Evolutionary conservation across 345 rosid species (phyloP).

Genomic region (Eucalyptus marginata): DNA sequence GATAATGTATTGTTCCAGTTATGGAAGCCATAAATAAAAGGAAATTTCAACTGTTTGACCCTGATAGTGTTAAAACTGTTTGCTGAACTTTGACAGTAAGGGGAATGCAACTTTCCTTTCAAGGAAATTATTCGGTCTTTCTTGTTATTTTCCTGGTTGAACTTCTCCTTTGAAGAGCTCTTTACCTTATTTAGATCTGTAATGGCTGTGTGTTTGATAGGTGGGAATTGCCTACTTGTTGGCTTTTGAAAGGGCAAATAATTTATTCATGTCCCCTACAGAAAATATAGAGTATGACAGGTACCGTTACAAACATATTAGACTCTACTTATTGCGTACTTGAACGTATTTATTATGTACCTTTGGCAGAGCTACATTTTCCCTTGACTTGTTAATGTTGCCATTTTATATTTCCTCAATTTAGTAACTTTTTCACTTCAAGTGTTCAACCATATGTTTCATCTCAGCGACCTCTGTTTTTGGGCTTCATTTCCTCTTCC

Average conservation of each 20-base stretch:
- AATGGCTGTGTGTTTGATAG: slow-evolving; percentile 15
- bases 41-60: not conserved
- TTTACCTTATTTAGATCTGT: not conserved
- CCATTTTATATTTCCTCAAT: not conserved
- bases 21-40: not conserved
- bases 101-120: not conserved
- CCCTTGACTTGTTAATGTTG: not conserved
- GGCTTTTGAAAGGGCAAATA: slow-evolving; percentile 83
- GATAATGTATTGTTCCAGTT: not conserved
- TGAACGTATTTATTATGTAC: not conserved
- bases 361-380: not conserved
- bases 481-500: not conserved
- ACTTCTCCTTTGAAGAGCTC: not conserved
- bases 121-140: not conserved
- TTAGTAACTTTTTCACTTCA: not conserved
- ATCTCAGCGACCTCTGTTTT: not conserved
- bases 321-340: not conserved
- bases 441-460: not conserved
- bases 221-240: slow-evolving; percentile 87
- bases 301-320: slow-evolving; percentile 10
- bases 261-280: slow-evolving; percentile 39
- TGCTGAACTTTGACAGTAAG: not conserved
- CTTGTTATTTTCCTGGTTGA: not conserved
- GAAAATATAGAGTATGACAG: slow-evolving; percentile 90
- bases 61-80: not conserved